Percentiles rank a stretch among this genome's conserved stretches.
Evolutionary conservation across 192 early-diverging fungal species (phyloP).

Genomic region (Coemansia sp.): DNA sequence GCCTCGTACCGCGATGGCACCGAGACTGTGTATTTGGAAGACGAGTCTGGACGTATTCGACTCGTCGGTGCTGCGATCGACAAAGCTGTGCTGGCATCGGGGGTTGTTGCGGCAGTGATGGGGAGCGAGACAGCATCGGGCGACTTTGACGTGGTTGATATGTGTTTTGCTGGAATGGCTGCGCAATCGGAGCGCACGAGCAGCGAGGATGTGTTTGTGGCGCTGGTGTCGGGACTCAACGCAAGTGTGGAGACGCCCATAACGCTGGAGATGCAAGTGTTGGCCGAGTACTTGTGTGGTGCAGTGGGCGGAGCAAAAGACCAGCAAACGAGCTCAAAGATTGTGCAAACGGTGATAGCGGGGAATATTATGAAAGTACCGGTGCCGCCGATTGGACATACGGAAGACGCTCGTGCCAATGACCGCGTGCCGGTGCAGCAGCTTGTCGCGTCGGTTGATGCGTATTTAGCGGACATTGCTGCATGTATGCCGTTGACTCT

Average conservation of each 20-base stretch:
- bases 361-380: constrained; percentile 67
- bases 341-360: constrained; percentile 73
- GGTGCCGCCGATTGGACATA: constrained; percentile 45
- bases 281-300: constrained; percentile 79
- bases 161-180: constrained; percentile 72
- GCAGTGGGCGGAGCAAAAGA: constrained; percentile 62
- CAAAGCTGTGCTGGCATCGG: constrained; percentile 68
- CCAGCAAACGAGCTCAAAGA: constrained; percentile 57
- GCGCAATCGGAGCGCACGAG: constrained; percentile 50
- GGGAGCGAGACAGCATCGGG: constrained; percentile 75
- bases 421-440: constrained; percentile 43
- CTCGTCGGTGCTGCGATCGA: constrained; percentile 65
- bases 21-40: constrained; percentile 75
- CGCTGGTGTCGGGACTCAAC: constrained; percentile 79
- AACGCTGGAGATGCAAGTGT: constrained; percentile 65
- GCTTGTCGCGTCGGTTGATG: constrained; percentile 63
- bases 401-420: constrained; percentile 53
- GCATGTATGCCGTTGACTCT: constrained; percentile 67
- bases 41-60: constrained; percentile 87
- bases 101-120: constrained; percentile 74
- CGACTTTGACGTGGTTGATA: constrained; percentile 81
- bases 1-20: constrained; percentile 66
- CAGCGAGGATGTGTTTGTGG: constrained; percentile 65
- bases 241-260: constrained; percentile 49
- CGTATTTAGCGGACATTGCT: constrained; percentile 62